Percentiles rank a stretch among this genome's conserved stretches.
phyloP scores from a whole-genome alignment of 2,329 filamentous ascomycete species.

The Cercospora citrullina region DNA sequence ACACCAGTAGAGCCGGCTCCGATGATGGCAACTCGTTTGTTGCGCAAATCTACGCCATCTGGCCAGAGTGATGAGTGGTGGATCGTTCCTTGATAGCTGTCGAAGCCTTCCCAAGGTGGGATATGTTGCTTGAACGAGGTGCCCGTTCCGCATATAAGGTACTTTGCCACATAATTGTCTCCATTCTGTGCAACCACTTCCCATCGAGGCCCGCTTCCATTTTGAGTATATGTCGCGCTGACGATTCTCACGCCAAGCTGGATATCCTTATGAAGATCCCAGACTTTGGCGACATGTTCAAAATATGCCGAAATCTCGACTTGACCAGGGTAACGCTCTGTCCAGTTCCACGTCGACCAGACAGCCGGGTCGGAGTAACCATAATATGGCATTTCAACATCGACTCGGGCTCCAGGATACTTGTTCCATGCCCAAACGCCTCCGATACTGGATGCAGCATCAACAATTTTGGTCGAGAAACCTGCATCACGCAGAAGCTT shows the following conservation, averaged over 20 bases:
- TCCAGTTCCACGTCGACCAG: conserved; percentile 58
- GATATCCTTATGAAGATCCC: conserved; percentile 58
- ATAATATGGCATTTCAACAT: conserved; percentile 49
- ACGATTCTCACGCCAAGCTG: conserved; percentile 43
- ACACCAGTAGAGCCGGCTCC: conserved; percentile 36
- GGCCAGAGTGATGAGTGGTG: neutral
- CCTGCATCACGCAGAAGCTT: conserved; percentile 35
- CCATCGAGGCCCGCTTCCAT: neutral
- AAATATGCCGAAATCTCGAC: conserved; percentile 59
- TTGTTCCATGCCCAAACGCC: conserved; percentile 41
- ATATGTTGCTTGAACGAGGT: neutral
- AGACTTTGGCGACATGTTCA: conserved; percentile 58
- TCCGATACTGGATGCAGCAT: conserved; percentile 37
- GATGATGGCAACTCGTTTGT: neutral
- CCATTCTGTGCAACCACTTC: neutral
- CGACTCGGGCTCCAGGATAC: conserved; percentile 47
- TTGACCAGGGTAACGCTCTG: conserved; percentile 31
- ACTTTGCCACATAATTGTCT: neutral
- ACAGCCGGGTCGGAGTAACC: conserved; percentile 49
- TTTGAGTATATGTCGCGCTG: neutral
- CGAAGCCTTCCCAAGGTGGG: neutral
- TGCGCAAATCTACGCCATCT: neutral
- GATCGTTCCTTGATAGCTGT: neutral
- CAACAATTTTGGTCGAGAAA: conserved; percentile 36
- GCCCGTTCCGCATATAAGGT: neutral